Conservation (phyloP, 2,329 filamentous ascomycete species). For the Ophiostoma sp. region DNA sequence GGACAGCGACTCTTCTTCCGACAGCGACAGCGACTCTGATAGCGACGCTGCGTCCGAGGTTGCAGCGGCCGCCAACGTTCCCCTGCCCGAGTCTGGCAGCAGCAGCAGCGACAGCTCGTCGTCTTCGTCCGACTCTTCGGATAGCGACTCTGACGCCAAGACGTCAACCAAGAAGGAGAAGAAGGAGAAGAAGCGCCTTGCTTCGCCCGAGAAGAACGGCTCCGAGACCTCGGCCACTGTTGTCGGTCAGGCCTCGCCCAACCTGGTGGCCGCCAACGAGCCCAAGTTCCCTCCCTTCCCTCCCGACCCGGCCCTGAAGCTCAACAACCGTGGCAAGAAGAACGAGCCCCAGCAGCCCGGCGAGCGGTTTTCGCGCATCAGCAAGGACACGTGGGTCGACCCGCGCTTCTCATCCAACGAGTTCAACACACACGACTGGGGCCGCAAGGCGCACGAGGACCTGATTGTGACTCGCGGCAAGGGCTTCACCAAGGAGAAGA, state of each 20-base stretch:
- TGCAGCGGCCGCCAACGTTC: conserved; percentile 31
- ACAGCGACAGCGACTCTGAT: conserved; percentile 25
- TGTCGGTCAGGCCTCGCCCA: conserved; percentile 44
- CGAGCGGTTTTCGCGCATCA: conserved; percentile 72
- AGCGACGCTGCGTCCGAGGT: conserved; percentile 29
- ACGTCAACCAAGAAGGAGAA: conserved; percentile 13
- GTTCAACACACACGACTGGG: conserved; percentile 79
- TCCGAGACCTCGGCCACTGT: conserved; percentile 46
- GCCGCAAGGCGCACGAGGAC: conserved; percentile 80
- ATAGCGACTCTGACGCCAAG: conserved; percentile 18
- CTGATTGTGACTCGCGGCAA: conserved; percentile 89
- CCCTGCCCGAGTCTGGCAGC: conserved; percentile 35
- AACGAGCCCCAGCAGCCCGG: conserved; percentile 50
- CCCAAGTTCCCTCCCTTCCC: conserved; percentile 47
- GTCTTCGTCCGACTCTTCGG: conserved; percentile 6
- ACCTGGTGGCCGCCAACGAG: conserved; percentile 26
- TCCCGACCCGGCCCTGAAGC: conserved; percentile 42
- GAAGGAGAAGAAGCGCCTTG: conserved; percentile 2
- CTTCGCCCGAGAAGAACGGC: conserved; percentile 27
- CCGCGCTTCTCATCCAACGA: conserved; percentile 69
- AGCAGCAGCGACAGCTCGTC: conserved; percentile 18
- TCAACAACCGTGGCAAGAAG: conserved; percentile 43
- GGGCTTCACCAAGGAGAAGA: conserved; percentile 99
- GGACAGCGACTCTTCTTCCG: conserved; percentile 20
- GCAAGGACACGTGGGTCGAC: conserved; percentile 63